Percentiles rank a stretch among this genome's conserved stretches.
Conservation (phyloP, 202 grass and related monocot genomes). For the Elaeis oleifera region DNA sequence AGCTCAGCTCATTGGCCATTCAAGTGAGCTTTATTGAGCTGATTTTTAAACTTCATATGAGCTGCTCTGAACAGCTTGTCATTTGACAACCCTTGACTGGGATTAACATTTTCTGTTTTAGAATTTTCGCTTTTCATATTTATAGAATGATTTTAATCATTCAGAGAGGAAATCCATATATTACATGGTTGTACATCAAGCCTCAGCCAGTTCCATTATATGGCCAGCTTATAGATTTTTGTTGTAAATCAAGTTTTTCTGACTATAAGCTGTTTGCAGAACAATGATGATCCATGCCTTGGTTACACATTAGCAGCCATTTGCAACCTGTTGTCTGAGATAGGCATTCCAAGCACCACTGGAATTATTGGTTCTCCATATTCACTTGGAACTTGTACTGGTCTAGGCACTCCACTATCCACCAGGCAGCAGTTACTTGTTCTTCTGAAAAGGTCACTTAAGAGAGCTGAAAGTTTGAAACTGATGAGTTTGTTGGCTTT, state of each 20-base stretch:
- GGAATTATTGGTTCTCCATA: constrained; percentile 70
- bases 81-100: too few species aligned
- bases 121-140: too few species aligned
- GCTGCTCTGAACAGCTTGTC: too few species aligned
- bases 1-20: too few species aligned
- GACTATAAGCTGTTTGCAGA: constrained; percentile 46
- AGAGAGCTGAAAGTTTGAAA: constrained; percentile 84
- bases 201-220: not conserved
- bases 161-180: too few species aligned
- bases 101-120: too few species aligned
- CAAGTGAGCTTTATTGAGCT: too few species aligned
- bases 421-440: constrained; percentile 83
- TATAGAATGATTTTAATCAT: too few species aligned
- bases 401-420: constrained; percentile 68
- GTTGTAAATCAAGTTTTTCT: constrained; percentile 18
- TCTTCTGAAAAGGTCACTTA: constrained; percentile 83
- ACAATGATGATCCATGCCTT: constrained; percentile 90
- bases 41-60: too few species aligned
- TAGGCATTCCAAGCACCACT: constrained; percentile 57
- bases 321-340: constrained; percentile 81
- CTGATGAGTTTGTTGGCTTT: constrained; percentile 67
- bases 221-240: constrained; percentile 1
- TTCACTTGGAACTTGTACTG: constrained; percentile 69
- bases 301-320: constrained; percentile 89
- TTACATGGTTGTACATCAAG: too few species aligned